Conservation (phyloP, 805 yeast genomes). For the Priceomyces carsonii region DNA sequence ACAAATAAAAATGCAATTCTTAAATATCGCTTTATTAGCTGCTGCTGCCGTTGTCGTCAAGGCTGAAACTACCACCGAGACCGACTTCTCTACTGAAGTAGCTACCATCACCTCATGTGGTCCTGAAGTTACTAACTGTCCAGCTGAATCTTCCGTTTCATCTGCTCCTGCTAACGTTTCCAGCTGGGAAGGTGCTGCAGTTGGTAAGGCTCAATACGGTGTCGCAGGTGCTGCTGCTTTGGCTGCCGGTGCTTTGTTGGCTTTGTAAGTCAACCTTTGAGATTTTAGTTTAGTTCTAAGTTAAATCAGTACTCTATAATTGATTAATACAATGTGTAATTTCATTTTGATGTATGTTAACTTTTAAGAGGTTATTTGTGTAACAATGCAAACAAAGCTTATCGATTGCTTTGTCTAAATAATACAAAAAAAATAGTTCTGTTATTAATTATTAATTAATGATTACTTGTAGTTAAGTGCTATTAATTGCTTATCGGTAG, state of each 20-base stretch:
- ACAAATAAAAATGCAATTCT: slow-evolving; percentile 42
- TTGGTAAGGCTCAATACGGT: slow-evolving; percentile 30
- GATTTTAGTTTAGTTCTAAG: slow-evolving; percentile 4
- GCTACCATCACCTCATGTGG: slow-evolving; percentile 51
- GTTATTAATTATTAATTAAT: too few relatives aligned
- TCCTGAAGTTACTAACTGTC: slow-evolving; percentile 49
- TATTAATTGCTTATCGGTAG: too few relatives aligned
- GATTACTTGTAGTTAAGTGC: too few relatives aligned
- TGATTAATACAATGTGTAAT: too few relatives aligned
- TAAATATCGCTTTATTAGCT: slow-evolving; percentile 35
- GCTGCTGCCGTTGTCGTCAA: slow-evolving; percentile 31
- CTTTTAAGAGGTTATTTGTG: too few relatives aligned
- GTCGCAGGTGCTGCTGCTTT: slow-evolving; percentile 46
- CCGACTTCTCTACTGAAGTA: slow-evolving; percentile 32
- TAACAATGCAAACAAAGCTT: too few relatives aligned
- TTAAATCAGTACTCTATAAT: slow-evolving; percentile 3
- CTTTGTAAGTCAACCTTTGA: slow-evolving; percentile 46
- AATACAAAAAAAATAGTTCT: too few relatives aligned
- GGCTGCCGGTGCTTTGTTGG: slow-evolving; percentile 55
- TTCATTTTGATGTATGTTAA: too few relatives aligned
- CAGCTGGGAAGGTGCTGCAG: slow-evolving; percentile 33
- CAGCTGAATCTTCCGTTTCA: slow-evolving; percentile 24
- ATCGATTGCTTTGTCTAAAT: too few relatives aligned
- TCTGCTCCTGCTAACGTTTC: slow-evolving; percentile 28
- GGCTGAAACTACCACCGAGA: slow-evolving; percentile 26